Evolutionary conservation across 2,329 filamentous ascomycete genomes (phyloP).

Genomic region (Ceratocystiopsis minuta): DNA sequence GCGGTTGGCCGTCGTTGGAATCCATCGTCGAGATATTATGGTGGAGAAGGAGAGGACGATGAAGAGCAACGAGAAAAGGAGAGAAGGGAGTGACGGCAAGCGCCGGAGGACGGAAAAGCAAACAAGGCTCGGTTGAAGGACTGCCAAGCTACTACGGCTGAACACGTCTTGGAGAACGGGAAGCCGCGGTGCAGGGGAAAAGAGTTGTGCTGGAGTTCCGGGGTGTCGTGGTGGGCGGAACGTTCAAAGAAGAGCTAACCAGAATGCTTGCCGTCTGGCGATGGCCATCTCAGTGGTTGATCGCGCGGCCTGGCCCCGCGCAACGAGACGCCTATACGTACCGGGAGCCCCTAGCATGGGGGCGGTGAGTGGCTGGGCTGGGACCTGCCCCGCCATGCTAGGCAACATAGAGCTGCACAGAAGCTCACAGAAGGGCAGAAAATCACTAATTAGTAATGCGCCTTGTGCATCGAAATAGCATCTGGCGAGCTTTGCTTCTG

Average conservation of each 20-base stretch:
- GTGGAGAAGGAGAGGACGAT: background rate
- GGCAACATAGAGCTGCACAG: slow-evolving; percentile 3
- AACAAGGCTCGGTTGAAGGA: background rate
- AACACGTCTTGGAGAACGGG: too few species aligned
- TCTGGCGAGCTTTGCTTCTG: background rate
- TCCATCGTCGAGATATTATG: slow-evolving; percentile 20
- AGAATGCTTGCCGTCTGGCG: too few species aligned
- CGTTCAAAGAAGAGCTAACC: too few species aligned
- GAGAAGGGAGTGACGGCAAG: background rate
- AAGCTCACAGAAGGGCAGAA: slow-evolving; percentile 5
- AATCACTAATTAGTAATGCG: slow-evolving; percentile 2
- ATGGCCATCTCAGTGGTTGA: too few species aligned
- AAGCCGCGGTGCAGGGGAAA: too few species aligned
- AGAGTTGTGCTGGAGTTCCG: too few species aligned
- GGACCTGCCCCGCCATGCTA: background rate
- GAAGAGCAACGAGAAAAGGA: background rate
- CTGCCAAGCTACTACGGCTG: too few species aligned
- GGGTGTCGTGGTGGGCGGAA: too few species aligned
- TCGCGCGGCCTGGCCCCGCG: too few species aligned
- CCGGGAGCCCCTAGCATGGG: too few species aligned
- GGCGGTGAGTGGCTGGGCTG: background rate
- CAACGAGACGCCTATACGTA: too few species aligned
- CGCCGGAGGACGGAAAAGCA: background rate
- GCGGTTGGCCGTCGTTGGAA: slow-evolving; percentile 23
- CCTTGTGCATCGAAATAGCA: background rate